phyloP scores from a whole-genome alignment of 1,139 yeast species.

The Candida dubliniensis region DNA sequence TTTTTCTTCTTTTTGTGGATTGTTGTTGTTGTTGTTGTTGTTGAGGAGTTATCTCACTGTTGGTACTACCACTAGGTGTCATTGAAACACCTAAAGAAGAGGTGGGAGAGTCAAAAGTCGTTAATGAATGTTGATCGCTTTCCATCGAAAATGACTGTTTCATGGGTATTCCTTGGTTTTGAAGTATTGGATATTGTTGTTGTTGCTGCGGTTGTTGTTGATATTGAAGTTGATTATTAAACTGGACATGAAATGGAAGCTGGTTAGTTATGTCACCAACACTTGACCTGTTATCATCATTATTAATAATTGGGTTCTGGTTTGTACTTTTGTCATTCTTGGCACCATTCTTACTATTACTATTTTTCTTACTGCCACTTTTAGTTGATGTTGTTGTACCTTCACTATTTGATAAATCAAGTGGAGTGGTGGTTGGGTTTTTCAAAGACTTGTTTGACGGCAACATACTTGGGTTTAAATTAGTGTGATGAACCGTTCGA shows the following conservation, averaged over 20 bases:
- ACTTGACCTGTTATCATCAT: not conserved
- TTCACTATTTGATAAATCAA: conserved; percentile 5
- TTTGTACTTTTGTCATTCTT: conserved; percentile 1
- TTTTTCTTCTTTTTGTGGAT: conserved; percentile 7
- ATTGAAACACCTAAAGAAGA: not conserved
- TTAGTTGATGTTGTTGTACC: conserved; percentile 1
- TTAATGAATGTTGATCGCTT: not conserved
- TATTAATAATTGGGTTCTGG: not conserved
- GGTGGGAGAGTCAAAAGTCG: conserved; percentile 1
- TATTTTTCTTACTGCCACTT: not conserved
- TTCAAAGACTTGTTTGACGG: conserved; percentile 15
- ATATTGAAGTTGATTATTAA: conserved; percentile 7
- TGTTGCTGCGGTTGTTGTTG: conserved; percentile 4
- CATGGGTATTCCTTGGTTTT: not conserved
- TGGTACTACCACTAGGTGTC: conserved; percentile 3
- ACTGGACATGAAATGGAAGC: not conserved
- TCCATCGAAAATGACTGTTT: not conserved
- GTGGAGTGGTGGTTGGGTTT: conserved; percentile 12
- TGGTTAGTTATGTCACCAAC: no score
- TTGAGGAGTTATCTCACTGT: not conserved
- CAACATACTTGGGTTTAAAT: conserved; percentile 12
- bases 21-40: conserved; percentile 5
- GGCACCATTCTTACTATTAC: not conserved
- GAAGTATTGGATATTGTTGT: not conserved
- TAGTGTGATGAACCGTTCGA: conserved; percentile 65